Base-by-base conservation (phyloP, 1,284 basidiomycete species). In the Ustilago loliicola region DNA sequence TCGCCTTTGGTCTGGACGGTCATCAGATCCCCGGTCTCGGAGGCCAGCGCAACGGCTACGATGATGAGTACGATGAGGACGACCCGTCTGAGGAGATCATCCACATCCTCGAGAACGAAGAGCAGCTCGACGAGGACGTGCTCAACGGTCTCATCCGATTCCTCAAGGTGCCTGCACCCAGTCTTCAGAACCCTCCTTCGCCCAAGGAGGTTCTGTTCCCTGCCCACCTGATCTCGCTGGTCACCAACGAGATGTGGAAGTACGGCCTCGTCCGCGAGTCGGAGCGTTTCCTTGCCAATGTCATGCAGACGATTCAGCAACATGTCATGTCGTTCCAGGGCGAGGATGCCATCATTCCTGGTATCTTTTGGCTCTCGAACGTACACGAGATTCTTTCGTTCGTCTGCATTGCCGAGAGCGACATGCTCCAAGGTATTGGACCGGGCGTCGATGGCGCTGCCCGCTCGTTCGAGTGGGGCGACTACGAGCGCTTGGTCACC, bases 171-270 rank as follows among this genome's bases (percentile, higher is more conserved):
- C 95, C 96, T 19, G 91, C 92, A 21, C 94, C 97, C 0, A 95
- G 92, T 83, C 89, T 94, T 62, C 93, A 93, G 65, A 97, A 94
- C 84, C 94, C 95, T 1, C 94, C 95, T 21, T 92, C 93, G 32
- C 92, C 96, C 73, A 99, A 98, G 88, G 97, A 99, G 87, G 96
- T 99, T 62, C 90, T 99, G 48, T 99, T 99, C 92, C 97, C 97
- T 5, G 96, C 97, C n/a, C 98, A 99, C 87, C 91, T 99, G 69
- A 99, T 99, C 88, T 95, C 93, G 83, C 89, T 99, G 57, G 93
- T 98, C 70, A 97, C 95, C 23, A 99, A 99, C 87, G 97, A 99
- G 88, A 99, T 99, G 96, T 99, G 97, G 97, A 98, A 98, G 88
- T 95, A 98, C 83, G 95, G 96, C 30, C 91, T 99, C 83, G 98